Evolutionary conservation across 2,329 filamentous ascomycete species (phyloP).

Genomic region (Exophiala calicioides): DNA sequence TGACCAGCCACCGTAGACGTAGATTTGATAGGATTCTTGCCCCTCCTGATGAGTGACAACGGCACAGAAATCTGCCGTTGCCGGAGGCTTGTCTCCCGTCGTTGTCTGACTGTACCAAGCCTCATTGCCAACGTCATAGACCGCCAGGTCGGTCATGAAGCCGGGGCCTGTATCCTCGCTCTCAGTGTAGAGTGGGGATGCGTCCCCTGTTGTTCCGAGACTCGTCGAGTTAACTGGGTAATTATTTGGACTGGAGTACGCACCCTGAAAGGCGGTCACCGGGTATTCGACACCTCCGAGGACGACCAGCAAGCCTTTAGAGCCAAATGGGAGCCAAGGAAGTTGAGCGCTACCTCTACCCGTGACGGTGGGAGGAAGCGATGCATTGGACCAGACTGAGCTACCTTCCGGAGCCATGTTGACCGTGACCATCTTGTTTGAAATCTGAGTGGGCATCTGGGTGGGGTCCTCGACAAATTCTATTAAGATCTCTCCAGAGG

Average conservation of each 20-base stretch:
- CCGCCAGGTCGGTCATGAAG: slow-evolving; percentile 39
- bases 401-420: too few relatives aligned
- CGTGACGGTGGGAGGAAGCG: slow-evolving; percentile 51
- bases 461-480: too few relatives aligned
- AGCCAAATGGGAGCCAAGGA: slow-evolving; percentile 56
- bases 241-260: too few relatives aligned
- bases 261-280: slow-evolving; percentile 15
- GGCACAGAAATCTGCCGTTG: slow-evolving; percentile 42
- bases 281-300: slow-evolving; percentile 42
- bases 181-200: too few relatives aligned
- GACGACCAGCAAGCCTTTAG: slow-evolving; percentile 38
- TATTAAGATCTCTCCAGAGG: too few relatives aligned
- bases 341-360: slow-evolving; percentile 64
- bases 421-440: slow-evolving; percentile 60
- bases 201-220: too few relatives aligned
- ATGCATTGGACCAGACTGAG: slow-evolving; percentile 63
- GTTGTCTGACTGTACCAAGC: slow-evolving; percentile 43
- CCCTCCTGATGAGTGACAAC: slow-evolving; percentile 40
- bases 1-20: slow-evolving; percentile 38
- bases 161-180: slow-evolving; percentile 19
- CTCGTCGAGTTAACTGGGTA: too few relatives aligned
- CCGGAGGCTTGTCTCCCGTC: slow-evolving; percentile 39
- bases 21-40: slow-evolving; percentile 37
- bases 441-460: slow-evolving; percentile 51
- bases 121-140: slow-evolving; percentile 38